A percentile compares a stretch with the other conserved stretches of the same genome.
These are phyloP conservation scores for Colletotrichum tanaceti DNA, from an alignment of 2,329 filamentous ascomycete species.

Conservation along the genomic window DNA sequence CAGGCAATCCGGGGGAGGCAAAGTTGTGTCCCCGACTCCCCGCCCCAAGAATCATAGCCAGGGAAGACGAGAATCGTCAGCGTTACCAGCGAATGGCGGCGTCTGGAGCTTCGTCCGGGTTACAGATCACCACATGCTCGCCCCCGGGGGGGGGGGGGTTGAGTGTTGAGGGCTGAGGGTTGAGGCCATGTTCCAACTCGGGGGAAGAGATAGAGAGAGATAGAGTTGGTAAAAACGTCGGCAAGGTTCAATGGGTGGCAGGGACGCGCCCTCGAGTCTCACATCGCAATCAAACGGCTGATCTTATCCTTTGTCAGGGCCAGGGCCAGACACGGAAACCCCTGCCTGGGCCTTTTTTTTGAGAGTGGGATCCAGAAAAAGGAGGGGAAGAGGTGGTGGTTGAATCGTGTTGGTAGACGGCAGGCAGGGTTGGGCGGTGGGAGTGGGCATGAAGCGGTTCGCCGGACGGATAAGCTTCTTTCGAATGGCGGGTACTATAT, in stretches of 20 bases:
- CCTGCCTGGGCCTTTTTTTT: too few species aligned
- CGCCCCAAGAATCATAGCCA: neutral
- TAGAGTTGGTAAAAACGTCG: neutral
- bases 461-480: neutral
- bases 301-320: neutral
- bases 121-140: conserved; percentile 11
- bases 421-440: too few species aligned
- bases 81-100: conserved; percentile 3
- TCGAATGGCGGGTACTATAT: neutral
- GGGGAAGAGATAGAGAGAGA: too few species aligned
- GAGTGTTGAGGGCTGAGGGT: too few species aligned
- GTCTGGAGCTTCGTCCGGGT: too few species aligned
- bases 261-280: neutral
- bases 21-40: too few species aligned
- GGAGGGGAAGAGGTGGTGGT: neutral
- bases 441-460: neutral
- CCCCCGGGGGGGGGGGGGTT: too few species aligned
- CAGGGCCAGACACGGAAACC: neutral
- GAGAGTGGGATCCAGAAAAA: too few species aligned
- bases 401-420: too few species aligned
- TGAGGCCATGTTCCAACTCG: neutral
- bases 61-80: neutral
- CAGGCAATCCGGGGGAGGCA: conserved; percentile 17
- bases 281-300: conserved; percentile 2
- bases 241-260: neutral